These are phyloP conservation scores for Huntiella bhutanensis DNA, from an alignment of 2,329 filamentous ascomycete species.

Conservation along the genomic window DNA sequence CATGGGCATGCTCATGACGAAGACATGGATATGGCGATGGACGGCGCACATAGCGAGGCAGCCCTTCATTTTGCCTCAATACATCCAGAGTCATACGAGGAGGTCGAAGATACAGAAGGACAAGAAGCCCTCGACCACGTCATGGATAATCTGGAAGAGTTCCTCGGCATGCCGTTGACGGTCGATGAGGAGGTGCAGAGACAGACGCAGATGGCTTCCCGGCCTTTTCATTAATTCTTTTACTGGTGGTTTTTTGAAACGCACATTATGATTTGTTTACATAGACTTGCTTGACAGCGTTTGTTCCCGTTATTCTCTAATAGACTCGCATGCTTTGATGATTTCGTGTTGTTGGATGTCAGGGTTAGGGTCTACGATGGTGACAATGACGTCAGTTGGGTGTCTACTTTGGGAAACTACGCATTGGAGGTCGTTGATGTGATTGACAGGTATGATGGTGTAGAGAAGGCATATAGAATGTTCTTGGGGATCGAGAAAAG, in stretches of 20 bases:
- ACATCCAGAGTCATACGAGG: constrained; percentile 17
- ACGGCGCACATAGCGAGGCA: constrained; percentile 7
- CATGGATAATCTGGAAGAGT: constrained; percentile 27
- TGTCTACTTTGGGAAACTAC: no score
- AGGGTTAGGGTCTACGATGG: no score
- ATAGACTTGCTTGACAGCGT: no score
- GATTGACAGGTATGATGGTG: no score
- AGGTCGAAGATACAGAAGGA: constrained; percentile 21
- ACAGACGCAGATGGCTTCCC: constrained; percentile 6
- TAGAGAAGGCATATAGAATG: no score
- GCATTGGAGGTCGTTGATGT: no score
- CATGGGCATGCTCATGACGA: not conserved
- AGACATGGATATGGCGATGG: not conserved
- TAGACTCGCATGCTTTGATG: no score
- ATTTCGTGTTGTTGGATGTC: no score
- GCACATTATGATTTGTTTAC: not conserved
- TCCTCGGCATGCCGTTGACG: constrained; percentile 21
- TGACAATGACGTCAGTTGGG: no score
- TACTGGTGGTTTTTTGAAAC: constrained; percentile 15
- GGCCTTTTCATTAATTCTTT: constrained; percentile 3
- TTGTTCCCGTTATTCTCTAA: no score
- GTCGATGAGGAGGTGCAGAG: constrained; percentile 17
- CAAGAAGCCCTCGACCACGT: constrained; percentile 19
- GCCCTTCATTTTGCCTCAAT: no score
- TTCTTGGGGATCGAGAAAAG: no score